These are phyloP conservation scores for Fusarium sp. DNA, from an alignment of 2,329 filamentous ascomycete species.

Conservation along the genomic window DNA sequence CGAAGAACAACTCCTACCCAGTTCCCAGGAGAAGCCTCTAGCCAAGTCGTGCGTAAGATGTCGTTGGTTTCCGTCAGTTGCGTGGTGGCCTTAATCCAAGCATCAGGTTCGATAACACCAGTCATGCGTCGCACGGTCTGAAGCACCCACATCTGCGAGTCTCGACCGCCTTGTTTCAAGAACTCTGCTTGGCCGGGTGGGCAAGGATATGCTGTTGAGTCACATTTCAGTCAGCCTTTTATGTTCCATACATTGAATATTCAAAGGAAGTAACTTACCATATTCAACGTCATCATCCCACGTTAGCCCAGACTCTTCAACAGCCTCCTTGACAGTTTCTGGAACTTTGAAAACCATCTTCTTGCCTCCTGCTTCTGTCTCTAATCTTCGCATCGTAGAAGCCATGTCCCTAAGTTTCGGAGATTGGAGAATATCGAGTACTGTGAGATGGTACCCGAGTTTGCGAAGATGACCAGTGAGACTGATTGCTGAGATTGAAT, in stretches of 20 bases:
- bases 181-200: constrained; percentile 3
- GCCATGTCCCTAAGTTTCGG: not conserved
- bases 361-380: accelerated
- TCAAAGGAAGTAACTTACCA: not conserved
- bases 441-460: not conserved
- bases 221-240: too few species aligned
- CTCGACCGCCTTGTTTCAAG: not conserved
- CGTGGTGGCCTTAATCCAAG: not conserved
- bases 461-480: not conserved
- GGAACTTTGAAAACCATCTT: not conserved
- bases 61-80: not conserved
- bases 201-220: not conserved
- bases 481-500: not conserved
- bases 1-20: constrained; percentile 4
- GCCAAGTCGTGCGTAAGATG: not conserved
- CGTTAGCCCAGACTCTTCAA: not conserved
- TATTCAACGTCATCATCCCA: not conserved
- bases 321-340: accelerated
- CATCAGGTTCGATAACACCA: not conserved
- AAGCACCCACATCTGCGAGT: not conserved
- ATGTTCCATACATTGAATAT: not conserved
- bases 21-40: not conserved
- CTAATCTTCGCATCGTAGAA: not conserved
- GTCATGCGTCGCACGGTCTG: not conserved
- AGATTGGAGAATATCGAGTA: not conserved